phyloP scores from a whole-genome alignment of 2,329 filamentous ascomycete genomes.

The Fusarium begoniae region DNA sequence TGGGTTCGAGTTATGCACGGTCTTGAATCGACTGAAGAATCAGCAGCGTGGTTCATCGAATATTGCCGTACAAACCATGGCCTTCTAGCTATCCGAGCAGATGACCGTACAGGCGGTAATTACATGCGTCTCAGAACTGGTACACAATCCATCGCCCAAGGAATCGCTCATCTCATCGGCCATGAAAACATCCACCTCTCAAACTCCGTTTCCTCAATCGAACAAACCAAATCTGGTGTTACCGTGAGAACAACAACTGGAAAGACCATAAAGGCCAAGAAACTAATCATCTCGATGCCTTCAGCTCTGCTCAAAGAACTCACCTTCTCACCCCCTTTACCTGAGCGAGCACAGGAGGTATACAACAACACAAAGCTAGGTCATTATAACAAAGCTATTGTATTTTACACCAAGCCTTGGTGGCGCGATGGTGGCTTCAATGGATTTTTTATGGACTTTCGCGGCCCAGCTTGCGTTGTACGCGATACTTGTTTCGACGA shows the following conservation, averaged over 20 bases:
- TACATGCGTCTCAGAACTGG: slow-evolving; percentile 46
- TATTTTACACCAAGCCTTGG: slow-evolving; percentile 47
- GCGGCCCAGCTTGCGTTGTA: slow-evolving; percentile 51
- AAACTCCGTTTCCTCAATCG: slow-evolving; percentile 37
- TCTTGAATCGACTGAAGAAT: slow-evolving; percentile 48
- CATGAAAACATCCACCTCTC: slow-evolving; percentile 24
- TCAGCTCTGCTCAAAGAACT: slow-evolving; percentile 58
- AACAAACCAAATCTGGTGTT: slow-evolving; percentile 25
- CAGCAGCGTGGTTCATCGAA: slow-evolving; percentile 50
- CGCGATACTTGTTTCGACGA: slow-evolving; percentile 53
- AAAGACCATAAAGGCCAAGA: slow-evolving; percentile 46
- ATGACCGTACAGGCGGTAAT: slow-evolving; percentile 49
- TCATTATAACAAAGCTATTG: slow-evolving; percentile 55
- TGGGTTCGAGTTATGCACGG: slow-evolving; percentile 52
- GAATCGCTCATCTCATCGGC: slow-evolving; percentile 43
- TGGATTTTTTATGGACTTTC: slow-evolving; percentile 52
- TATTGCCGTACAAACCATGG: slow-evolving; percentile 50
- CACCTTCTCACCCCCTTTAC: slow-evolving; percentile 56
- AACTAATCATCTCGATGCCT: slow-evolving; percentile 59
- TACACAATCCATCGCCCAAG: slow-evolving; percentile 39
- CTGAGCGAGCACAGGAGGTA: slow-evolving; percentile 47
- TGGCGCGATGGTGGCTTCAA: slow-evolving; percentile 49
- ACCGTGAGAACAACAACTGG: slow-evolving; percentile 35
- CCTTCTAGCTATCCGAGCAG: slow-evolving; percentile 47
- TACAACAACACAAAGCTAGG: slow-evolving; percentile 50